Conservation (phyloP, 1,284 basidiomycete genomes). For the Boletus holoroseus region DNA sequence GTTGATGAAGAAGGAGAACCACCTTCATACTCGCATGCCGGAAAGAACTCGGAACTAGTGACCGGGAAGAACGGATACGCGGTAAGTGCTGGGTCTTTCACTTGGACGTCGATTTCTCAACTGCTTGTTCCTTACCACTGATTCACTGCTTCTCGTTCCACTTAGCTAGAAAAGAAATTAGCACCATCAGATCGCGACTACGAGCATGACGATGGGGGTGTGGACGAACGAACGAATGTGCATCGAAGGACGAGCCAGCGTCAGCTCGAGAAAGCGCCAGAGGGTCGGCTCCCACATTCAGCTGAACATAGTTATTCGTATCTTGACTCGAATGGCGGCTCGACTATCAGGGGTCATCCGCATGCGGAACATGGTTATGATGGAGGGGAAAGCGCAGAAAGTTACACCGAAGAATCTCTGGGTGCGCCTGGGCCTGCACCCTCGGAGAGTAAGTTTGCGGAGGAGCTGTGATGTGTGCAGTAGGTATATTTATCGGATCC, state of each 20-base stretch:
- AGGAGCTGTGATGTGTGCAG: constrained; percentile 24
- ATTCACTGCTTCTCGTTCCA: constrained; percentile 24
- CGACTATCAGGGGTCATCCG: constrained; percentile 17
- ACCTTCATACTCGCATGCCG: constrained; percentile 47
- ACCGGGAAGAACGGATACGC: constrained; percentile 66
- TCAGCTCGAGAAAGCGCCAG: constrained; percentile 68
- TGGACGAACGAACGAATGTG: constrained; percentile 30
- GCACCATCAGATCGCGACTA: constrained; percentile 14
- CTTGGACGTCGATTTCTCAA: background rate
- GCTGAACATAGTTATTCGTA: constrained; percentile 21
- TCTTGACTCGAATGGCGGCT: constrained; percentile 17
- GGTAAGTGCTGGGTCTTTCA: constrained; percentile 42
- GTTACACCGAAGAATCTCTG: constrained; percentile 12
- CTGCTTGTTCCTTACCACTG: background rate
- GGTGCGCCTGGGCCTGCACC: constrained; percentile 35
- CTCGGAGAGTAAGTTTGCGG: constrained; percentile 40
- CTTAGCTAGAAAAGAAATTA: constrained; percentile 39
- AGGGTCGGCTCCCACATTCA: constrained; percentile 42
- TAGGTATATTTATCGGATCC: background rate
- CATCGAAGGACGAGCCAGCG: constrained; percentile 50
- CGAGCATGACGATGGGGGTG: background rate
- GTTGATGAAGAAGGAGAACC: constrained; percentile 44
- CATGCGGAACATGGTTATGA: constrained; percentile 14
- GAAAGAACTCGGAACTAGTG: constrained; percentile 42
- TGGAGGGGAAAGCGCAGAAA: constrained; percentile 5